Evolutionary conservation across 345 rosid genomes (phyloP), one percentile per base, ranked within the genome.

Genomic region (Cochlearia excelsa): DNA sequence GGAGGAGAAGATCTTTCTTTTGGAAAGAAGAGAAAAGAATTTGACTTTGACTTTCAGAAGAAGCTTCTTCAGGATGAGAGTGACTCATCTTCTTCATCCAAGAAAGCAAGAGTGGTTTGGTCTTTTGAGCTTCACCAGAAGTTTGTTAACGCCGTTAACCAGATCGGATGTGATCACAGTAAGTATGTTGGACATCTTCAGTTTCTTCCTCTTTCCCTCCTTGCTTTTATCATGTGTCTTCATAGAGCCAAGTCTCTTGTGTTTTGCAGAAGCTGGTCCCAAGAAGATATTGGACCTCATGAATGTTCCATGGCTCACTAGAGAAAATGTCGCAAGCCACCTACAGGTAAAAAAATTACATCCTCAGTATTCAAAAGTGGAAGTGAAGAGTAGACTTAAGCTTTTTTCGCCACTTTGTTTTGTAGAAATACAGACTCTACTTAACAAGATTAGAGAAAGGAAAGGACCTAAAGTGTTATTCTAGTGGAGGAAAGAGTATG

Each of bases 31-130:
- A 82, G 93, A 65, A 92, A 82, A 76, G 91, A 16, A 16, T 16
- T 16, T 16, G 23, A 82, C 27, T n/a, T 56, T 35, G 91, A 84
- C 57, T n/a, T 56, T 35, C 95, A 85, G 31, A 71, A 46, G 76
- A 82, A 54, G 78, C 74, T 78, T 23, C 84, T 78, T 35, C 84
- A 84, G 2, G 95, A 88, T 51, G 80, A 66, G 60, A 80, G 56
- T 33, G 92, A 91, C 47, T 78, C 83, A 59, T 82, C 91, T 10
- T 35, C 76, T 61, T 82, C 91, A 9, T 35, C 76, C 2, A 93
- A 93, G 82, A 88, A 92, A 73, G 87, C 97, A 7, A 83, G 99
- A 68, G 99, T 93, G 1, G 89, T 86, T 49, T 93, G 99, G 99
- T 78, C 97, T 0, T 77, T 88, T 23, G 94, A 85, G 58, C 95